phyloP scores from a whole-genome alignment of 176 grass and related monocot species.

The Alloteropsis semialata region DNA sequence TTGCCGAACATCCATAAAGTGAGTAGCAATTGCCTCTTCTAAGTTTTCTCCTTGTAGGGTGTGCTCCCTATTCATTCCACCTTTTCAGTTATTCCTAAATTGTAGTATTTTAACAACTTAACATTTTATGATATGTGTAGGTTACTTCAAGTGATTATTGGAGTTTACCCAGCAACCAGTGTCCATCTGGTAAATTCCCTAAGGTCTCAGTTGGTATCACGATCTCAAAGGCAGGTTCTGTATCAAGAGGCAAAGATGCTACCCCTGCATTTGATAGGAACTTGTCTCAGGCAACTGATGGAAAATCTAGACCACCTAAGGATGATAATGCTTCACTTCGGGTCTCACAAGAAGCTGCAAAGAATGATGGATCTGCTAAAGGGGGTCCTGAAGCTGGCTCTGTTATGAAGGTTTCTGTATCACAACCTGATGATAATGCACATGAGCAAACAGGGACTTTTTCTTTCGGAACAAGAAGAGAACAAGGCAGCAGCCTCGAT shows the following conservation, averaged over 20 bases:
- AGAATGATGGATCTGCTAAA: slow-evolving; percentile 36
- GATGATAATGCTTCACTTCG: slow-evolving; percentile 20
- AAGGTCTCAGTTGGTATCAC: slow-evolving; percentile 81
- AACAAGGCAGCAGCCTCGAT: slow-evolving; percentile 36
- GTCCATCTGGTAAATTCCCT: slow-evolving; percentile 63
- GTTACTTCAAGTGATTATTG: slow-evolving; percentile 44
- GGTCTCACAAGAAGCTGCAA: slow-evolving; percentile 41
- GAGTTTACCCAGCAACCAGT: slow-evolving; percentile 65
- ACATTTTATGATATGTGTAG: slow-evolving; percentile 36
- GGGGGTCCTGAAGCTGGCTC: slow-evolving; percentile 41
- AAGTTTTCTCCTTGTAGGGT: slow-evolving; percentile 22
- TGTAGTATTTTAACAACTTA: slow-evolving; percentile 17
- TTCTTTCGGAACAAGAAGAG: slow-evolving; percentile 49
- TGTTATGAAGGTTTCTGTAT: slow-evolving; percentile 38
- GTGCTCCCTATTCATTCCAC: not conserved
- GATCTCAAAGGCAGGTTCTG: slow-evolving; percentile 41
- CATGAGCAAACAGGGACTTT: slow-evolving; percentile 39
- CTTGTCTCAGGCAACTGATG: slow-evolving; percentile 45
- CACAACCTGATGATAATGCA: slow-evolving; percentile 32
- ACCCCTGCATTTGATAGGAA: slow-evolving; percentile 30
- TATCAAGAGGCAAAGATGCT: slow-evolving; percentile 30
- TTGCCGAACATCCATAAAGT: slow-evolving; percentile 47
- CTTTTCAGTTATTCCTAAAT: slow-evolving; percentile 14
- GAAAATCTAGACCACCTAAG: slow-evolving; percentile 37
- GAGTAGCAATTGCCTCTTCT: slow-evolving; percentile 35